A percentile compares a stretch with the other conserved stretches of the same genome.
These are phyloP conservation scores for Magnolia sinica DNA, from an alignment of 164 flowering plant genomes.

Conservation along the genomic window DNA sequence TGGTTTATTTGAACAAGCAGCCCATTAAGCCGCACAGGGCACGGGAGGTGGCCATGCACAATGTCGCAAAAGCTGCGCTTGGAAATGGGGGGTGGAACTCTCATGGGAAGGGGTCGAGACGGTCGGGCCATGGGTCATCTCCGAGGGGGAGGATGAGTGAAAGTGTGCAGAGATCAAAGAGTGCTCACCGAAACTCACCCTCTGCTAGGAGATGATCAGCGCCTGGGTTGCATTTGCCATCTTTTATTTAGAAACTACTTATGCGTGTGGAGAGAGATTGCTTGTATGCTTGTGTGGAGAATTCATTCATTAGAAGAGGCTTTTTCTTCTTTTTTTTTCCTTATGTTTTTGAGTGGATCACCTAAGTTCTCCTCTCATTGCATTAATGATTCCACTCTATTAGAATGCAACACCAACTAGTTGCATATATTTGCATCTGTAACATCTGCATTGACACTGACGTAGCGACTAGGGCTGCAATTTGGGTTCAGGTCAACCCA, in stretches of 20 bases:
- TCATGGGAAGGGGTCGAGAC: slow-evolving; percentile 40
- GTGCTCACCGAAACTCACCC: slow-evolving; percentile 1
- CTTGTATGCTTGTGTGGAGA: too few relatives aligned
- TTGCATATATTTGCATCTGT: too few relatives aligned
- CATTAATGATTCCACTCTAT: too few relatives aligned
- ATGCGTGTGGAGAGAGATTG: too few relatives aligned
- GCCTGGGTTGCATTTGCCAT: neutral
- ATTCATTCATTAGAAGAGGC: too few relatives aligned
- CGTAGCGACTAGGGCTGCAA: too few relatives aligned
- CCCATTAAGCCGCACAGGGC: slow-evolving; percentile 71
- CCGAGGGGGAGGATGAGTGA: slow-evolving; percentile 29
- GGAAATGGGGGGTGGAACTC: slow-evolving; percentile 41
- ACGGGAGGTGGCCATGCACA: slow-evolving; percentile 51
- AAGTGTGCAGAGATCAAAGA: slow-evolving; percentile 16
- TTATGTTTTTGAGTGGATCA: neutral
- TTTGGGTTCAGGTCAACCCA: too few relatives aligned
- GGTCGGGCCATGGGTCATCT: slow-evolving; percentile 30
- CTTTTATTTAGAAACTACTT: neutral
- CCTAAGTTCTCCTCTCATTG: too few relatives aligned
- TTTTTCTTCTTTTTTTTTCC: too few relatives aligned
- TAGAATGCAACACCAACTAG: too few relatives aligned
- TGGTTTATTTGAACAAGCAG: slow-evolving; percentile 81
- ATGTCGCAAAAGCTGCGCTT: slow-evolving; percentile 73
- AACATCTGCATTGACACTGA: too few relatives aligned
- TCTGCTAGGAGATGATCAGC: slow-evolving; percentile 7